Base-by-base conservation (phyloP, 164 flowering plant species). In the Tetrastigma voinierianum region DNA sequence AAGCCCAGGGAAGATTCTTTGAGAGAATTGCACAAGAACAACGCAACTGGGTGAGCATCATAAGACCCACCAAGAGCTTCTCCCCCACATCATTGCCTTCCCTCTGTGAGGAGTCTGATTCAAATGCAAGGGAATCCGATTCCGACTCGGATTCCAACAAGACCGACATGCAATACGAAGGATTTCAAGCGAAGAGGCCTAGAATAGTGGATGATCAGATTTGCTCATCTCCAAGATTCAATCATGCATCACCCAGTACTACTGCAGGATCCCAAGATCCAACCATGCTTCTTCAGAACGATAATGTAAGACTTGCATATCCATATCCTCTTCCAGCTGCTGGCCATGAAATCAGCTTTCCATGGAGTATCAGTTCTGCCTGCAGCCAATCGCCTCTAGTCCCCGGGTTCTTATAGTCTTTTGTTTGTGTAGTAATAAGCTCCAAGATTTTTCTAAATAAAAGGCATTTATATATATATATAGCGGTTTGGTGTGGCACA, bases 1-100 rank as follows among this genome's bases (percentile, higher is more conserved):
- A 83, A 77, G 85, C 89, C n/a, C 94, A 89, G 68, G 68, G 70
- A 72, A 85, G 88, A 70, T 86, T 77, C 69, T 61, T 86, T 1
- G 86, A 82, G 46, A 80, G 76, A 66, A 78, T 79, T 16, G 57
- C 67, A 8, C 81, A 79, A 3, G 79, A 83, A 68, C 62, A 77
- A 16, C 69, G 48, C 52, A 65, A 40, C 46, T 14, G 65, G 9
- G 61, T 52, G 12, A 49, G 67, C 0, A 57, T 14, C 2, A 17
- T 32, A 16, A 80, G 71, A 61, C 49, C 73, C 18, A 66, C 45
- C 62, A 81, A 70, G 64, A 62, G 67, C 4, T 70, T 65, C 61
- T 76, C 78, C 46, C 72, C 77, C 9, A 24, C 6, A 12, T 77
- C 89, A 32, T 64, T 81, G 58, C 86, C 89, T 52, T 70, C 83